These are phyloP conservation scores for Grammothele lineata DNA, from an alignment of 768 basidiomycete genomes.

Conservation along the genomic window DNA sequence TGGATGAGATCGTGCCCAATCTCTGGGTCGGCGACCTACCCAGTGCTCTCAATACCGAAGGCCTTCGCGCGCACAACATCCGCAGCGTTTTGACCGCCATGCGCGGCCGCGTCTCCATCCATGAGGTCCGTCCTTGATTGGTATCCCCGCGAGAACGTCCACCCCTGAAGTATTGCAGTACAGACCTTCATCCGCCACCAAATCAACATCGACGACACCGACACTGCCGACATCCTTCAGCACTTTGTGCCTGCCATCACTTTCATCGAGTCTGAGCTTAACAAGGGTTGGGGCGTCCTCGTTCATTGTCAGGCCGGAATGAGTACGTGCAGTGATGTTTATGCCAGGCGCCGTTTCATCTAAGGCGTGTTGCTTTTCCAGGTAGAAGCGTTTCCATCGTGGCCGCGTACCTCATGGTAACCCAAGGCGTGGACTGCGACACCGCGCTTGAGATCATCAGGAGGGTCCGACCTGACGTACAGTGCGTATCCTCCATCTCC, in stretches of 20 bases:
- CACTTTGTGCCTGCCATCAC: conserved; percentile 77
- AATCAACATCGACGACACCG: conserved; percentile 72
- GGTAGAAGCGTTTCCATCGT: conserved; percentile 84
- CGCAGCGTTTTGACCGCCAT: conserved; percentile 70
- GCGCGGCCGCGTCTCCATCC: conserved; percentile 61
- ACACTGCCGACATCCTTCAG: conserved; percentile 71
- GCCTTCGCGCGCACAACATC: conserved; percentile 67
- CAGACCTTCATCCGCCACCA: conserved; percentile 81
- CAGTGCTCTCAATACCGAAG: conserved; percentile 60
- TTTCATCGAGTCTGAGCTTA: conserved; percentile 77
- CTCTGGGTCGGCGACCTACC: conserved; percentile 83
- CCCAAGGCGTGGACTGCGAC: conserved; percentile 48
- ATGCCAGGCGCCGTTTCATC: background rate
- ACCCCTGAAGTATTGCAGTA: conserved; percentile 2
- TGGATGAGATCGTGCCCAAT: conserved; percentile 77
- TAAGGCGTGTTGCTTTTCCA: conserved; percentile 23
- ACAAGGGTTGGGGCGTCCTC: conserved; percentile 71
- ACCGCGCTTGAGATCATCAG: conserved; percentile 68
- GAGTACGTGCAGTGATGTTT: conserved; percentile 71
- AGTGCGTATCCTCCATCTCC: conserved; percentile 43
- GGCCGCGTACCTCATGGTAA: conserved; percentile 86
- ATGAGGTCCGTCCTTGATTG: conserved; percentile 44
- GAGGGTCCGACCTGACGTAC: conserved; percentile 59
- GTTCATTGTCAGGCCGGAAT: conserved; percentile 91
- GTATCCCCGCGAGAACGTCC: background rate